Conservation (phyloP, 2,329 filamentous ascomycete species). For the Cladosporium sp. region DNA sequence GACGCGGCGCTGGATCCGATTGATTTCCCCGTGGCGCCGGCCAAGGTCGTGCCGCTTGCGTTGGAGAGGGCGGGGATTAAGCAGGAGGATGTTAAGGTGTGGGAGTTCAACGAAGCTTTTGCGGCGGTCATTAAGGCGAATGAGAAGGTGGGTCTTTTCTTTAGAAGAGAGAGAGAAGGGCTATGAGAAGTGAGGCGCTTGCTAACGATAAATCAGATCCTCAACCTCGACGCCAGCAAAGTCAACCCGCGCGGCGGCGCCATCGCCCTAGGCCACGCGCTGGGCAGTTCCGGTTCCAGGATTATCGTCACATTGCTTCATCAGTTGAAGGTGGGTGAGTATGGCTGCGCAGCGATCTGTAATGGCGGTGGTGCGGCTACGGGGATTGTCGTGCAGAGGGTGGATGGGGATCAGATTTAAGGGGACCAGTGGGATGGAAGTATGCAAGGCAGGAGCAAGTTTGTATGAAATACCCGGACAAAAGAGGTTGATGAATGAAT, state of each 20-base stretch:
- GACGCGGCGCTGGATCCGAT: conserved; percentile 89
- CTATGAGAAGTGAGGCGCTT: no score
- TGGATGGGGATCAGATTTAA: conserved; percentile 56
- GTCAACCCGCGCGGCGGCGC: conserved; percentile 89
- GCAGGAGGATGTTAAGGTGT: conserved; percentile 85
- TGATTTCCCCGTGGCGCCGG: conserved; percentile 89
- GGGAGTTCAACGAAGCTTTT: conserved; percentile 99
- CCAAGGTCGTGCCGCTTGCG: conserved; percentile 87
- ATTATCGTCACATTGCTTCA: conserved; percentile 89
- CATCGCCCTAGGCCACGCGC: conserved; percentile 85
- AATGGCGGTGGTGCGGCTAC: conserved; percentile 93
- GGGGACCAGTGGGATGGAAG: no score
- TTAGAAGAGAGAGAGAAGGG: no score
- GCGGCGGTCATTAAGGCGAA: conserved; percentile 94
- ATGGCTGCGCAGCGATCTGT: conserved; percentile 93
- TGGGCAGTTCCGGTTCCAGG: conserved; percentile 88
- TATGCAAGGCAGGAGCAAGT: no score
- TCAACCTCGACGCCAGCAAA: conserved; percentile 71
- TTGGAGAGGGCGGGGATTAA: conserved; percentile 84
- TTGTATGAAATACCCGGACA: no score
- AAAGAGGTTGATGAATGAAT: no score
- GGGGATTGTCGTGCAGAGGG: conserved; percentile 79
- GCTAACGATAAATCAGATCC: no score
- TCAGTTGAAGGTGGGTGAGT: conserved; percentile 87
- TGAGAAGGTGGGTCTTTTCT: conserved; percentile 59